Base-by-base conservation (phyloP, 108 stramenopile genomes). In the Cyclotella distinguenda region DNA sequence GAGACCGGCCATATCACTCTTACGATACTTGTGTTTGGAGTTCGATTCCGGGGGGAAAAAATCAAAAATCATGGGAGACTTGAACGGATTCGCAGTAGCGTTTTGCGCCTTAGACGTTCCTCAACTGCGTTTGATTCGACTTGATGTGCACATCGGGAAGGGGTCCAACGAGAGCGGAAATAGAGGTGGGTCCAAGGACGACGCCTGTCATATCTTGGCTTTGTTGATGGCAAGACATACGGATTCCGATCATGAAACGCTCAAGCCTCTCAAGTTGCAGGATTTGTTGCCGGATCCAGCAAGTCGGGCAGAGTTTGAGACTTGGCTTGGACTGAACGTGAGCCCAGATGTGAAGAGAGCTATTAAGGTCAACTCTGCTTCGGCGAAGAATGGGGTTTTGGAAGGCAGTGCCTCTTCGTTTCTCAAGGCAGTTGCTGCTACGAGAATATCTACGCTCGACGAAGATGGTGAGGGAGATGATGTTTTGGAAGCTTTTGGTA, bases 131-230 rank as follows among this genome's bases (percentile, higher is more conserved):
- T 66, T 72, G 44, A 54, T 87, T 49, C 56, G 64, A 33, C 61
- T 90, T n/a, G 87, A 93, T 63, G 60, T 86, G 34, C 91, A 93
- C 57, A 51, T 87, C n/a, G 80, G 71, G 26, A 77, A 64, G 45
- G 65, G 80, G 10, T 39, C 48, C 11, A 70, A 70, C 35, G 68
- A 68, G n/a, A 65, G 78, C n/a, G 61, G 77, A 51, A 53, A 60
- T 10, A 80, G 88, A 13, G 87, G 87, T 5, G 88, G 88, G 32
- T 84, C 88, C 27, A 84, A 85, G 60, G 85, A 86, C 44, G 88
- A 90, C 60, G 87, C 88, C 4, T 88, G 85, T 77, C 59, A 82
- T 48, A 62, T 93, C 26, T 71, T 89, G 64, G 84, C 89, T 0
- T 49, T 90, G 49, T 19, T 93, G 47, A 59, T 90, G 28, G 79